Conservation (phyloP, 1,284 basidiomycete species). For the Leccinum huronense region DNA sequence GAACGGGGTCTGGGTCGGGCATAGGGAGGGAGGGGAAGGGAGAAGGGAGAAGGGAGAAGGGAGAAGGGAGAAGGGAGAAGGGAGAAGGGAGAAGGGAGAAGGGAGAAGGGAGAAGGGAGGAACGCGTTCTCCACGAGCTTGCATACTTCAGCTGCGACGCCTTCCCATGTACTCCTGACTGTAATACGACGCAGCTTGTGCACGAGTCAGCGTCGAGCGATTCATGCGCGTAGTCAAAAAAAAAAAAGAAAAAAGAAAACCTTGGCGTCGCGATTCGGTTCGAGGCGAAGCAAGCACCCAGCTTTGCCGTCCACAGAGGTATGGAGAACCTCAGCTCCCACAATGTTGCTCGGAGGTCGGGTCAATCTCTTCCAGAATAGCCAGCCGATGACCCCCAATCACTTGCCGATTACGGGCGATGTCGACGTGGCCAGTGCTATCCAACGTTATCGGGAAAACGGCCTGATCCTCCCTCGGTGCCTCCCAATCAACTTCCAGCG, state of each 20-base stretch:
- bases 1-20: too few species aligned
- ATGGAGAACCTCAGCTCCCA: constrained; percentile 91
- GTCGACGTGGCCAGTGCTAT: constrained; percentile 59
- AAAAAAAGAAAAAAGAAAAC: too few species aligned
- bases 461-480: constrained; percentile 88
- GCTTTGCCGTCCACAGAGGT: constrained; percentile 88
- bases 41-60: too few species aligned
- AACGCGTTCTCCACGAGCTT: constrained; percentile 62
- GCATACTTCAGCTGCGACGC: constrained; percentile 82
- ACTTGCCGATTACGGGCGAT: too few species aligned
- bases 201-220: constrained; percentile 6
- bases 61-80: too few species aligned
- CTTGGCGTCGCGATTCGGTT: constrained; percentile 95
- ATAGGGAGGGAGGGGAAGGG: too few species aligned
- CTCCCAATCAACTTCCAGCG: constrained; percentile 96
- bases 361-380: constrained; percentile 51
- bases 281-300: constrained; percentile 88
- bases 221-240: background rate
- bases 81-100: too few species aligned
- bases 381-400: too few species aligned
- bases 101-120: too few species aligned
- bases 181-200: constrained; percentile 88
- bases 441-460: constrained; percentile 80
- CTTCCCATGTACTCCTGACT: constrained; percentile 92
- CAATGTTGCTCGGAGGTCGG: constrained; percentile 84